A percentile compares a stretch with the other conserved stretches of the same genome.
phyloP scores from a whole-genome alignment of 106 monocot genomes.

The Allium fistulosum region DNA sequence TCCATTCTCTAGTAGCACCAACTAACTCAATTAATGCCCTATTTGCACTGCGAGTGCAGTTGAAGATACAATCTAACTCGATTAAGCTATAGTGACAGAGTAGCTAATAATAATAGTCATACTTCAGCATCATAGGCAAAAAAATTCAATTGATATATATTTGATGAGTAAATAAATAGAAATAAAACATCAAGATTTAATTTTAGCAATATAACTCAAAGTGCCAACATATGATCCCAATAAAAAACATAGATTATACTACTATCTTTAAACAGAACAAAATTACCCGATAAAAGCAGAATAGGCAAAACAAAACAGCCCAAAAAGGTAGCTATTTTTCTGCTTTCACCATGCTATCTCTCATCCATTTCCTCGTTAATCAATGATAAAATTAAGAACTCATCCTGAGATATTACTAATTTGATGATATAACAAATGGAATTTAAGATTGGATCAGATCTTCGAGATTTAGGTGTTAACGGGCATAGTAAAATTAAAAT shows the following conservation, averaged over 20 bases:
- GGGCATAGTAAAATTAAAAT: too few species aligned
- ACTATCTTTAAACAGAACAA: not conserved
- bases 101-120: too few species aligned
- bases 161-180: too few species aligned
- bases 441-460: not conserved
- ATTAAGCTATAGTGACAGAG: too few species aligned
- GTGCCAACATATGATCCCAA: not conserved
- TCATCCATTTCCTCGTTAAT: not conserved
- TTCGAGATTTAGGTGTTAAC: not conserved
- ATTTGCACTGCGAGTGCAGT: too few species aligned
- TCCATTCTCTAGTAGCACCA: too few species aligned
- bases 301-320: constrained; percentile 36
- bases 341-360: not conserved
- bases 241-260: not conserved
- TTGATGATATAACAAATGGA: not conserved
- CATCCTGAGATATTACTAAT: not conserved
- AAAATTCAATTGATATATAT: too few species aligned
- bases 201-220: too few species aligned
- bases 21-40: too few species aligned
- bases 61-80: too few species aligned
- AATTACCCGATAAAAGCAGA: constrained; percentile 32
- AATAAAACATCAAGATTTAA: too few species aligned
- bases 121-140: too few species aligned
- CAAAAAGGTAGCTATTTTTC: constrained; percentile 25
- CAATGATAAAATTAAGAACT: constrained; percentile 6